Percentiles rank a stretch among this genome's conserved stretches.
Evolutionary conservation across 495 filamentous ascomycete species (phyloP).

Genomic region (Lasiosphaeriaceae sp.): DNA sequence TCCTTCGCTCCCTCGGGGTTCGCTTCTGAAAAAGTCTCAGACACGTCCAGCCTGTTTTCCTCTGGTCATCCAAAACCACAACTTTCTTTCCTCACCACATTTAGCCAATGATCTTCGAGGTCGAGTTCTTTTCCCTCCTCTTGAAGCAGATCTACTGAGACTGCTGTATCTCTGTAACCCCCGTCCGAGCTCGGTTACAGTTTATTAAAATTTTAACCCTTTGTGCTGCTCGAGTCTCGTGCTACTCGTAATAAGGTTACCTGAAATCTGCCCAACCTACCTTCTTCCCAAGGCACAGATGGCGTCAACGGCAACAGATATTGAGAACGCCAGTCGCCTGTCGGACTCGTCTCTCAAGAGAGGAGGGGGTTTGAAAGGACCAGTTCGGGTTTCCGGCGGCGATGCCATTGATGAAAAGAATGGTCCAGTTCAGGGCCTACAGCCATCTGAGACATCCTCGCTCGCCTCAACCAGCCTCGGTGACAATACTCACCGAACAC

Average conservation of each 20-base stretch:
- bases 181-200: neutral
- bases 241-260: neutral
- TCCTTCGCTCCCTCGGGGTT: too few species aligned
- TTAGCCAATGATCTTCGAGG: slow-evolving; percentile 33
- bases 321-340: neutral
- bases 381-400: neutral
- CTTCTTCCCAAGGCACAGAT: neutral
- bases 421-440: neutral
- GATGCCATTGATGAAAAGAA: neutral
- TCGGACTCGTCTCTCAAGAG: neutral
- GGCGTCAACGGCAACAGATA: slow-evolving; percentile 5
- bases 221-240: neutral
- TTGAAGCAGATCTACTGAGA: slow-evolving; percentile 35
- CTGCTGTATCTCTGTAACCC: too few species aligned
- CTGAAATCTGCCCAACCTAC: neutral
- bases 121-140: slow-evolving; percentile 42
- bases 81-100: neutral
- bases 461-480: slow-evolving; percentile 1
- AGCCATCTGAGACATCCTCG: neutral
- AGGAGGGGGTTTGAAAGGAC: neutral
- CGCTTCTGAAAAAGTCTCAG: too few species aligned
- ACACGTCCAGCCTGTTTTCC: too few species aligned
- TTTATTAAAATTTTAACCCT: neutral
- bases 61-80: too few species aligned
- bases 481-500: slow-evolving; percentile 38